Conservation (phyloP, 805 yeast species). For the Schwanniomyces sp. region DNA sequence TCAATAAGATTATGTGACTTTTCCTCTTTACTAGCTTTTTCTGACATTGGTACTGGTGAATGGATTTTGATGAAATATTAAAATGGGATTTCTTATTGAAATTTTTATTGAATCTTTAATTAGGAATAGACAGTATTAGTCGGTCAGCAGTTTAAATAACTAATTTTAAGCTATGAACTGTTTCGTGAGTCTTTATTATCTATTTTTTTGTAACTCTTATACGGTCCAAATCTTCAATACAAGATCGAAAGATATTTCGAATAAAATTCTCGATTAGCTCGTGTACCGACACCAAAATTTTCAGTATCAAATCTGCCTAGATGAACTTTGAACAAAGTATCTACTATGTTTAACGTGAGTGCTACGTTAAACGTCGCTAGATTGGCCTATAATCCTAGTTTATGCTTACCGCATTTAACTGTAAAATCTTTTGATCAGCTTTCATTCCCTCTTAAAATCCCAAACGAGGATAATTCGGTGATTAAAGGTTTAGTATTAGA, state of each 20-base stretch:
- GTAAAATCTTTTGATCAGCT: constrained; percentile 59
- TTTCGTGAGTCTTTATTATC: too few species aligned
- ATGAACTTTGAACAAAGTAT: background rate
- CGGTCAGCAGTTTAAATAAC: too few species aligned
- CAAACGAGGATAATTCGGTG: constrained; percentile 20
- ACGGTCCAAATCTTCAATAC: too few species aligned
- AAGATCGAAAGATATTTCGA: background rate
- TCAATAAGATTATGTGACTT: background rate
- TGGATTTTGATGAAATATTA: background rate
- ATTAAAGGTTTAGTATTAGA: constrained; percentile 84
- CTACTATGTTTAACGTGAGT: constrained; percentile 58
- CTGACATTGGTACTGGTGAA: background rate
- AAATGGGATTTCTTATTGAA: background rate
- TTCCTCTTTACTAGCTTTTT: background rate
- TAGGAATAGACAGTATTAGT: background rate
- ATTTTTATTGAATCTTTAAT: background rate
- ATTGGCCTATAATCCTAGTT: constrained; percentile 59
- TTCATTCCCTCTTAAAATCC: constrained; percentile 50
- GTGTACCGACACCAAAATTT: background rate
- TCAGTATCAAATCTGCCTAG: background rate
- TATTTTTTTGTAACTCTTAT: too few species aligned
- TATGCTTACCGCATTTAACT: constrained; percentile 65
- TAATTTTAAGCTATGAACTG: too few species aligned
- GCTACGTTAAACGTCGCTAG: constrained; percentile 71
- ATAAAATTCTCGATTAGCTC: background rate